Evolutionary conservation across 345 rosid genomes (phyloP), one percentile per base, ranked within the genome.

Genomic region (Erucastrum elatum): DNA sequence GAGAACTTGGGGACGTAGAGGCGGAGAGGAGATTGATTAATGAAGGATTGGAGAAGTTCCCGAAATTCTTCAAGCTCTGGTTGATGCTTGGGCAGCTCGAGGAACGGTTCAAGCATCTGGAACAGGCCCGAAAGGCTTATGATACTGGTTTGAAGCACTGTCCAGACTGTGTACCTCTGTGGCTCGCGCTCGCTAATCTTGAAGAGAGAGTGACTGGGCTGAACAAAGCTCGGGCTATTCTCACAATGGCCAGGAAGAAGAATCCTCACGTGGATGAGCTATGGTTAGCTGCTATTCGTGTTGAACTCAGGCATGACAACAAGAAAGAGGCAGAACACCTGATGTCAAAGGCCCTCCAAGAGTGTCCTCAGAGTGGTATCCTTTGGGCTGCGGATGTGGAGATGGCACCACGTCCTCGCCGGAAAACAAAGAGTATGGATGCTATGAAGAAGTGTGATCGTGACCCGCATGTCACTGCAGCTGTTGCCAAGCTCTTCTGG

Each of bases 271-370:
- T 70, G 39, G 90, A 90, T 21, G 93, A 92, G 72, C 89, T 94
- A 8, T 94, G 98, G 96, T 90, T 94, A 66, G 98, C 98, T 78
- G 94, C 98, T 34, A 82, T 92, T n/a, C 88, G 90, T 68, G 84
- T 89, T 70, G 98, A 91, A 77, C 84, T 81, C 34, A 89, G 89
- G 82, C 96, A 89, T 56, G 94, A 93, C 49, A 84, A 87, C 81
- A 89, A 87, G 79, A 92, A 77, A 82, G 97, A 94, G 77, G 86
- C 96, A 72, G 98, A 90, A 75, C 86, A 78, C 27, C 75, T 94
- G 84, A 91, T 94, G 97, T 90, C 98, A 5, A 94, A 92, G 88
- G 98, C 94, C 49, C 83, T 94, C 78, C 98, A 92, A 82, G 98
- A 84, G 86, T 94, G 98, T 76, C 96, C 97, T 10, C 87, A 31